Evolutionary conservation across 345 rosid species (phyloP).

Genomic region (Salix viminalis): DNA sequence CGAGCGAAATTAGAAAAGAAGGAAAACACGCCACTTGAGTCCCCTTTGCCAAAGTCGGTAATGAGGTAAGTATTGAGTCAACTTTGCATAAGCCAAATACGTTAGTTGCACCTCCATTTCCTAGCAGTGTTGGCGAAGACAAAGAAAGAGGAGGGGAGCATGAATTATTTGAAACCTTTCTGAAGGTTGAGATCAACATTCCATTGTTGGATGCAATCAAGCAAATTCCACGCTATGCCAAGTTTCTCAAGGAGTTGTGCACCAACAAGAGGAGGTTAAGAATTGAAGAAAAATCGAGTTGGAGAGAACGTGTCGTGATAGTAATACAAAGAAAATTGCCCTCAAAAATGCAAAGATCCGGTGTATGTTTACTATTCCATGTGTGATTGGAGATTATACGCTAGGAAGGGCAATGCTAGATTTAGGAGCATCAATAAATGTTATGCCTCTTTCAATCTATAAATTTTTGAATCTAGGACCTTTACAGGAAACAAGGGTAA

Average conservation of each 20-base stretch:
- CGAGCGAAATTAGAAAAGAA: no score
- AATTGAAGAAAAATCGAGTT: not conserved
- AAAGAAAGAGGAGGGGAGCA: not conserved
- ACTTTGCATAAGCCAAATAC: no score
- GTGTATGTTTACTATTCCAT: slow-evolving; percentile 3
- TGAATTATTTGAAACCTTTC: not conserved
- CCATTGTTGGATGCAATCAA: not conserved
- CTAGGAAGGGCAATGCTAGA: not conserved
- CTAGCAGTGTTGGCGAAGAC: not conserved
- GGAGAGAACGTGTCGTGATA: not conserved
- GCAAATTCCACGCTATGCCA: not conserved
- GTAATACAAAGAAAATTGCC: not conserved
- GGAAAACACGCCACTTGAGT: no score
- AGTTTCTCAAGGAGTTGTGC: not conserved
- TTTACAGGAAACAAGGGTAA: not conserved
- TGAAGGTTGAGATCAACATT: not conserved
- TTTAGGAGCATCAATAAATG: not conserved
- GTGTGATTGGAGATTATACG: not conserved
- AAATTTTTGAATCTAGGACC: not conserved
- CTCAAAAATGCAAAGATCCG: not conserved
- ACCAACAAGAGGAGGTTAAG: not conserved
- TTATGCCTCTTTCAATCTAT: not conserved
- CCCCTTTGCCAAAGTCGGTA: no score
- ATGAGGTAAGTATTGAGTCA: no score
- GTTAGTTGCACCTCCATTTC: not conserved